phyloP scores from a whole-genome alignment of 257 asterid species.

The Agastache rugosa region DNA sequence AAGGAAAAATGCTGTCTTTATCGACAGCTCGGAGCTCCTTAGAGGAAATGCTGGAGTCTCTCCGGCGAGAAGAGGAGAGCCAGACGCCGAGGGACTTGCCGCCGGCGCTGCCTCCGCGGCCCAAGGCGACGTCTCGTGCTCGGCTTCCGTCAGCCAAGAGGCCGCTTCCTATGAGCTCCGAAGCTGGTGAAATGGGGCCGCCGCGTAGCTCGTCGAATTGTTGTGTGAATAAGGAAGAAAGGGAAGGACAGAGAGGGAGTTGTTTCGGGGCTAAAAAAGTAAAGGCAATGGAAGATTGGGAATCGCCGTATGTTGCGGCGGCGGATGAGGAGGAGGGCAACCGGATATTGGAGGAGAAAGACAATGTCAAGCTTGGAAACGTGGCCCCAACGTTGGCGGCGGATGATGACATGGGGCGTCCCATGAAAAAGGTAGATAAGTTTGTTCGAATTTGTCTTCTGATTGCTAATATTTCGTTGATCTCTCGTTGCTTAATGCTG shows the following conservation, averaged over 20 bases:
- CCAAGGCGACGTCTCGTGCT: constrained; percentile 63
- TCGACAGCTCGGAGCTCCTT: constrained; percentile 77
- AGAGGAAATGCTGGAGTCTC: constrained; percentile 92
- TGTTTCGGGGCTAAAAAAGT: constrained; percentile 56
- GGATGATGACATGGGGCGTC: constrained; percentile 61
- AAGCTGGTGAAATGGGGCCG: constrained; percentile 36
- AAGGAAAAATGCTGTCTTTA: constrained; percentile 55
- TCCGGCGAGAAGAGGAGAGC: constrained; percentile 60
- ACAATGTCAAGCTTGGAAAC: constrained; percentile 38
- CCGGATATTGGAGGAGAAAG: constrained; percentile 40
- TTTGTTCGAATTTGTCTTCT: constrained; percentile 21
- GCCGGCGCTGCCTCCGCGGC: constrained; percentile 85
- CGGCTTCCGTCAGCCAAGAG: constrained; percentile 76
- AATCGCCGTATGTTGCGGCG: constrained; percentile 52
- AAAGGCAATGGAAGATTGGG: constrained; percentile 49
- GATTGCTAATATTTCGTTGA: neutral
- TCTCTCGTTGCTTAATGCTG: neutral
- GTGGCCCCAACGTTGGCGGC: constrained; percentile 45
- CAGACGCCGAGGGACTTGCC: constrained; percentile 72
- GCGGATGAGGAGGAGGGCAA: constrained; percentile 39
- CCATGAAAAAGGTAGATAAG: constrained; percentile 65
- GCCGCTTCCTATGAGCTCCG: constrained; percentile 48
- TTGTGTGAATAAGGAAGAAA: constrained; percentile 38
- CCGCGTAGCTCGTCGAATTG: constrained; percentile 34
- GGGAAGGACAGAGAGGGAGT: constrained; percentile 39